Base-by-base conservation (phyloP, 139 green algal species). In the Monoraphidium neglectum region DNA sequence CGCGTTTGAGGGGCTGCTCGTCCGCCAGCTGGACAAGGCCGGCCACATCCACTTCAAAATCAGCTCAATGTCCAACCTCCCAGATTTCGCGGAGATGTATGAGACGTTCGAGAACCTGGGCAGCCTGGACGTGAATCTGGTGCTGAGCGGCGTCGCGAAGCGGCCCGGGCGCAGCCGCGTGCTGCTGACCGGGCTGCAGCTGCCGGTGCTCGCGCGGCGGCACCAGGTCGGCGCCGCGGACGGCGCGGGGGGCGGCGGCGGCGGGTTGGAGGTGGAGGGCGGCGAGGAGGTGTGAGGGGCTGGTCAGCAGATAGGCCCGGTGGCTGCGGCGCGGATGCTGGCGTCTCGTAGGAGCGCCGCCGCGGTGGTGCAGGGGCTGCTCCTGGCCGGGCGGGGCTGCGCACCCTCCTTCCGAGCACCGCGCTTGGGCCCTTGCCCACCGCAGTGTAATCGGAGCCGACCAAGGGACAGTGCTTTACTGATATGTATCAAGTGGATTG, bases 21-120 rank as follows among this genome's bases (percentile, higher is more conserved):
- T 33, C 23, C 51, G 16, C 38, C 23, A 23, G 32, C 18, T 75
- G 15, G 75, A 80, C 68, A 21, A 10, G 8, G 28, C 37, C 0
- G 75, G 75, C 4, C 68, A 68, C 51, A 16, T 80, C 37, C 75
- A 80, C 54, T 80, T 80, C 56, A 68, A 64, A 62, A 23, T 79
- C 26, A 62, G n/a, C 23, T 54, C 49, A 18, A 57, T 79, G 63
- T 59, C 73, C 32, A 79, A 79, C 65, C 74, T 80, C 38, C 75
- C 75, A 1, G 75, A 80, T 30, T 80, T 75, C 53, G 75, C 75
- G 56, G 75, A 80, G 54, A 43, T 63, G 66, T 80, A 66, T 47
- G 75, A 80, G 35, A 62, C 72, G 18, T 80, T 80, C 51, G 75
- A 80, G 33, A 46, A 56, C 33, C 32, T 80, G 30, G 38, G 68